Base-by-base conservation (phyloP, 805 yeast genomes). In the Yarrowia sp. region DNA sequence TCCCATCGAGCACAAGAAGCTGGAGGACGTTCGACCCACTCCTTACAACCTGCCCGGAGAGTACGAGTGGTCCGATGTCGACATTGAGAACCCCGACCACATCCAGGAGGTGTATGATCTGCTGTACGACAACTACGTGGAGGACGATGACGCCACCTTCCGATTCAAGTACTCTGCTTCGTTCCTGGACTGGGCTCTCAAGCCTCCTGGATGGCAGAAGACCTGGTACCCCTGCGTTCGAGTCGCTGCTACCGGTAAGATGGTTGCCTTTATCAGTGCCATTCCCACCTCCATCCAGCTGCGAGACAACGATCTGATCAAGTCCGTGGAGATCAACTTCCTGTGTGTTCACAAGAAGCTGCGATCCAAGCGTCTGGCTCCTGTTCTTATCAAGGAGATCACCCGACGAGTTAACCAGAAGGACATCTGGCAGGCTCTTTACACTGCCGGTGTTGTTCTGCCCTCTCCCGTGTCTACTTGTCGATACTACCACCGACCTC, bases 221-320 rank as follows among this genome's bases (percentile, higher is more conserved):
- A 93, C 92, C 13, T 93, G 98, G 96, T 88, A 89, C 71, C 88
- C 91, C 39, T 98, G 98, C 69, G 97, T 95, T 14, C 82, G 98
- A 43, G 98, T 91, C 33, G 85, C 84, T 68, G 81, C 80, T 1
- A 84, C 89, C 35, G 85, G 86, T 1, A 88, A 89, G 74, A 80
- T 95, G 68, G 92, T 95, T 61, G 98, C 96, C 0, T 95, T 93
- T 72, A 95, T 95, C 70, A 85, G 93, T 41, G 99, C 96, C 8
- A 87, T 92, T 57, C 99, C 99, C 1, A 81, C 89, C 13, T 81
- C 79, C 22, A 78, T 95, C 67, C 76, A 81, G 55, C 84, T 93
- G 41, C 84, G 88, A 67, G 81, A 80, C 31, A 79, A 81, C 2
- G 75, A 72, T 4, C 75, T 89, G 17, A 17, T 79, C 28, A 43